phyloP scores from a whole-genome alignment of 2,329 filamentous ascomycete genomes.

The Fusarium beomiforme region DNA sequence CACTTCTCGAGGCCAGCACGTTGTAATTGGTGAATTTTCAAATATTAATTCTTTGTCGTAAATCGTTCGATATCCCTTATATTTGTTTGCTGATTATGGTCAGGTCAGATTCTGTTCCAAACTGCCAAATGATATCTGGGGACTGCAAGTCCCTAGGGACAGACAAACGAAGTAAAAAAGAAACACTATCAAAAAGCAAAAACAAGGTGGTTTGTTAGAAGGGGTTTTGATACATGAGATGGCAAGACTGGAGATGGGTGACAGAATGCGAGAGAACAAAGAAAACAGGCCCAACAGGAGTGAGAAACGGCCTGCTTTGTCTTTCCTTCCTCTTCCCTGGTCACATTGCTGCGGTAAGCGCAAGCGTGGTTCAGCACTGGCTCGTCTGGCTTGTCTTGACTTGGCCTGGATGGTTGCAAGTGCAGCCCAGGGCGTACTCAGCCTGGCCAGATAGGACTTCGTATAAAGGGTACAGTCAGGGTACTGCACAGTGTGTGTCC shows the following conservation, averaged over 20 bases:
- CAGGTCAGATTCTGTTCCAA: neutral
- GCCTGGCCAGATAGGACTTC: constrained; percentile 26
- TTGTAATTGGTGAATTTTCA: neutral
- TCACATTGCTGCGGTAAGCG: constrained; percentile 35
- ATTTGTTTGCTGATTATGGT: neutral
- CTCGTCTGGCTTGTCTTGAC: constrained; percentile 9
- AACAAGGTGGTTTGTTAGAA: neutral
- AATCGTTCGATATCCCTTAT: constrained; percentile 5
- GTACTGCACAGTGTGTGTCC: constrained; percentile 19
- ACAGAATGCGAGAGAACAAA: constrained; percentile 25
- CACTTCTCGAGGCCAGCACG: neutral
- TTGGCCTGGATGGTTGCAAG: constrained; percentile 26
- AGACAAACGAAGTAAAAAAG: neutral
- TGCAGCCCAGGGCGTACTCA: constrained; percentile 28
- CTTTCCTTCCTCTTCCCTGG: constrained; percentile 1
- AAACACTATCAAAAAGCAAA: neutral
- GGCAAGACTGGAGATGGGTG: constrained; percentile 5
- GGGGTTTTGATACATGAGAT: neutral
- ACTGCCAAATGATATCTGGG: constrained; percentile 1
- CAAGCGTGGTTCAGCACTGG: constrained; percentile 17
- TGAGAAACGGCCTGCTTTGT: neutral
- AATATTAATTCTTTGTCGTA: neutral
- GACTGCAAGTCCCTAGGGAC: constrained; percentile 20
- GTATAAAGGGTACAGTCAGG: constrained; percentile 9
- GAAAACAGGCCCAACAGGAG: constrained; percentile 13